Percentiles rank a stretch among this genome's conserved stretches.
These are phyloP conservation scores for Musa balbisiana DNA, from an alignment of 202 grass and related monocot genomes.

Conservation along the genomic window DNA sequence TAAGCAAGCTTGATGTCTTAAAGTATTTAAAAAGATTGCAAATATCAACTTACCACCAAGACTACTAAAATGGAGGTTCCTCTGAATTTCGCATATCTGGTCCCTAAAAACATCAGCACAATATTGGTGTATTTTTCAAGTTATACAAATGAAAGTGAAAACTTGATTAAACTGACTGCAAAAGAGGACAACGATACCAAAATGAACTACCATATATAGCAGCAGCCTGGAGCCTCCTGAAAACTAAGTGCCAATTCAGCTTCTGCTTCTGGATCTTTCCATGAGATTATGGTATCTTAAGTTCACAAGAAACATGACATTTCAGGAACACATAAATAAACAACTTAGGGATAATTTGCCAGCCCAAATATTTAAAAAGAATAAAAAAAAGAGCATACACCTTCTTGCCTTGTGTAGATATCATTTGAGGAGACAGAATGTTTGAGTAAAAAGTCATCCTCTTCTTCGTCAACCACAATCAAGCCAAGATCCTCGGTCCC, in stretches of 20 bases:
- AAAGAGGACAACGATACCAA: background rate
- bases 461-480: constrained; percentile 21
- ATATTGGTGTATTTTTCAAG: background rate
- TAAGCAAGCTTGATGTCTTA: background rate
- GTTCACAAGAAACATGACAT: background rate
- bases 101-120: constrained; percentile 51
- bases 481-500: constrained; percentile 10
- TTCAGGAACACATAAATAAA: background rate
- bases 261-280: constrained; percentile 23
- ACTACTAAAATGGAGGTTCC: constrained; percentile 91
- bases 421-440: constrained; percentile 19
- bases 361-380: background rate
- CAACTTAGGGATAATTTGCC: background rate
- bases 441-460: constrained; percentile 12
- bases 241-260: constrained; percentile 21
- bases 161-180: background rate
- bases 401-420: constrained; percentile 27
- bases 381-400: background rate
- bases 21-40: constrained; percentile 18
- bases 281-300: constrained; percentile 25
- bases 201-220: constrained; percentile 21
- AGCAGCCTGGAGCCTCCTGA: constrained; percentile 20
- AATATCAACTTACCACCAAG: constrained; percentile 32
- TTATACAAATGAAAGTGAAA: background rate
- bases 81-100: constrained; percentile 79